Conservation (phyloP, 768 basidiomycete species). For the Boletus pseudo-olivaceus region DNA sequence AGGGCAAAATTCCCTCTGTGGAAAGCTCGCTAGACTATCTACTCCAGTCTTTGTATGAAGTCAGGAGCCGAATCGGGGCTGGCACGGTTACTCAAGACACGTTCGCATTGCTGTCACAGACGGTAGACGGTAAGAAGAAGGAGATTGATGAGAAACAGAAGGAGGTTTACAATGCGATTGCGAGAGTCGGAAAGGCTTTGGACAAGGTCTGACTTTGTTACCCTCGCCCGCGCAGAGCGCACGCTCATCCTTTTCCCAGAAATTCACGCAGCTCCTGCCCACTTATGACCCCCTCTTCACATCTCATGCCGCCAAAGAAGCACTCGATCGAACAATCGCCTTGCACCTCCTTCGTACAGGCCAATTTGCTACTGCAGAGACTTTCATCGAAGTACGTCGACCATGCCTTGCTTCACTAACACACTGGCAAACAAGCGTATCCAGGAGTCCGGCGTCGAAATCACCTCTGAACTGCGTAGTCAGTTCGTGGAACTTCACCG, state of each 20-base stretch:
- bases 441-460: constrained; percentile 66
- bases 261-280: constrained; percentile 58
- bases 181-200: constrained; percentile 77
- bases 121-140: constrained; percentile 71
- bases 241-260: constrained; percentile 36
- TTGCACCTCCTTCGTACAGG: constrained; percentile 78
- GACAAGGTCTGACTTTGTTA: constrained; percentile 68
- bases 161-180: constrained; percentile 75
- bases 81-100: constrained; percentile 48
- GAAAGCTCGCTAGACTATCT: constrained; percentile 63
- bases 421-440: background rate
- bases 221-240: background rate
- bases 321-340: constrained; percentile 69
- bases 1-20: constrained; percentile 54
- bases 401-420: constrained; percentile 2
- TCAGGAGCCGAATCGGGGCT: constrained; percentile 49
- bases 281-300: constrained; percentile 65
- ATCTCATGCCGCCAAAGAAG: constrained; percentile 52
- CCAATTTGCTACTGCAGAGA: constrained; percentile 72
- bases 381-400: constrained; percentile 61
- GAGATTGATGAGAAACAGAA: constrained; percentile 87
- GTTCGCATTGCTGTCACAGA: constrained; percentile 48
- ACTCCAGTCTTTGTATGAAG: constrained; percentile 52
- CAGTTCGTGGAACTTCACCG: constrained; percentile 70
- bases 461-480: constrained; percentile 46